Evolutionary conservation across 2,329 filamentous ascomycete genomes (phyloP).

Genomic region (Aspergillus alliaceus): DNA sequence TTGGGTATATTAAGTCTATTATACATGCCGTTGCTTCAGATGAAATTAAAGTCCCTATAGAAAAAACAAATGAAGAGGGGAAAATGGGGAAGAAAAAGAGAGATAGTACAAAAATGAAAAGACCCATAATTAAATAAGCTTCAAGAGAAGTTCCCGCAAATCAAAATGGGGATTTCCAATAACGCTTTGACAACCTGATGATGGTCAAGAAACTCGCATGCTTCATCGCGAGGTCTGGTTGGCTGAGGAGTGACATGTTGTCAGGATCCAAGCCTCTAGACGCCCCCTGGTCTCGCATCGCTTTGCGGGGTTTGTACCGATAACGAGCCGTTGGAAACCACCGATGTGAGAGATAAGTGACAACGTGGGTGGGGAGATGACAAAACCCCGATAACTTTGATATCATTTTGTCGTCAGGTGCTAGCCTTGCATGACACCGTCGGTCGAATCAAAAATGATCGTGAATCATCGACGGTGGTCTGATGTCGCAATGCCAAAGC

Average conservation of each 20-base stretch:
- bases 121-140: background rate
- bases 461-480: background rate
- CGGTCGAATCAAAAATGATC: background rate
- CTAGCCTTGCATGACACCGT: conserved; percentile 5
- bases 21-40: conserved; percentile 35
- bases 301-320: conserved; percentile 17
- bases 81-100: conserved; percentile 2
- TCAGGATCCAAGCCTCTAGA: background rate
- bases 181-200: conserved; percentile 3
- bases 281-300: background rate
- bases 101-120: conserved; percentile 18
- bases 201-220: conserved; percentile 2
- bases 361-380: conserved; percentile 5
- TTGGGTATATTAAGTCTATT: conserved; percentile 43
- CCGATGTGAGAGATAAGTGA: conserved; percentile 11
- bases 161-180: background rate
- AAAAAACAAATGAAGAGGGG: background rate
- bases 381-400: conserved; percentile 1
- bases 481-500: conserved; percentile 16
- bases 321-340: conserved; percentile 8
- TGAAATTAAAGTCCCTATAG: conserved; percentile 14
- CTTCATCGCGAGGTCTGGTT: background rate
- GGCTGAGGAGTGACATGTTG: background rate
- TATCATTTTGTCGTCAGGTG: conserved; percentile 8
- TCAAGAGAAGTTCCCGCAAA: background rate